Evolutionary conservation across 108 stramenopile species (phyloP), one percentile per base, ranked within the genome.

Genomic region (Chaetoceros muelleri): DNA sequence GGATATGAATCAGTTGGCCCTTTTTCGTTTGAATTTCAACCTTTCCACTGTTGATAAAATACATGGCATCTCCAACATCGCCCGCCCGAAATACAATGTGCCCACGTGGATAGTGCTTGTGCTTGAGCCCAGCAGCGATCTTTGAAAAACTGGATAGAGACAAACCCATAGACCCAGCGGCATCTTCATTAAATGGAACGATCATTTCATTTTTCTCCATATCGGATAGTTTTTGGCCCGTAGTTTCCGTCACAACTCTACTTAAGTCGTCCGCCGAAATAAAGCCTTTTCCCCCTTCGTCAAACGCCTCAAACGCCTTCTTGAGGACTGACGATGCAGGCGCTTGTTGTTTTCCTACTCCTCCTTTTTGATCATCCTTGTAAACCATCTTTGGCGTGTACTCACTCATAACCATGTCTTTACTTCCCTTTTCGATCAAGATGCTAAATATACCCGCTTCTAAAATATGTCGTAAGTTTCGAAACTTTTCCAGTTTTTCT

Each of bases 1-100:
- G 51, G 18, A 78, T 74, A 2, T 81, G 61, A 13, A 90, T 73
- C 26, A 84, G 47, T 28, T 87, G 80, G 5, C 84, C 88, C 68
- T 80, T 78, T 52, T 77, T 60, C 2, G 81, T 85, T 56, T 71
- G 73, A 22, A 90, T 73, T 54, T 87, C 86, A 52, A 87, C 75
- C 30, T 80, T 92, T 1, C 90, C 90, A 8, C 81, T 80, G 52
- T 76, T 84, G 46, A 92, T 62, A 67, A 92, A 92, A 62, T 85
- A 87, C 85, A 92, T 87, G 63, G 81, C 66, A 50, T 81, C 78
- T 2, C 90, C 90, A 26, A 72, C 74, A 46, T 89, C 87, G 23
- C 79, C 84, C 44, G 82, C 87, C 24, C 74, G 74, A 61, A 81
- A 89, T 24, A 89, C 72, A 24, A 77, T 75, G 50, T 89, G 81